Evolutionary conservation across 768 basidiomycete genomes (phyloP), one percentile per base, ranked within the genome.

Genomic region (Boletus huronensis): DNA sequence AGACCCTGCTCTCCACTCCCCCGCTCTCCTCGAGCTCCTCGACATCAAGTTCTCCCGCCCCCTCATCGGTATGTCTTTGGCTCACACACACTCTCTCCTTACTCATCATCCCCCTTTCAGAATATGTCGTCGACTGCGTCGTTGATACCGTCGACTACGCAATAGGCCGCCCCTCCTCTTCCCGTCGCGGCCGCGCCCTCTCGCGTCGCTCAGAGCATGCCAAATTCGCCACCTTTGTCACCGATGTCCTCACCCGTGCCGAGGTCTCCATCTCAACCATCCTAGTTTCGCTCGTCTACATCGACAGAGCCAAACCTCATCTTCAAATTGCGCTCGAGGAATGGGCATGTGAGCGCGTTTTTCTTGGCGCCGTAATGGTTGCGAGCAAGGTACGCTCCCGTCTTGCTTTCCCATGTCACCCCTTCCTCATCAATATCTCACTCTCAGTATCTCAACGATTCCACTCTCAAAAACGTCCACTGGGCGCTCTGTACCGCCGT

Each of bases 281-380:
- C 63, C 79, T 91, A 53, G 82, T 81, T 32, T 70, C 88, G 7
- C 82, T 90, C 50, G 86, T 85, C 67, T 92, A 91, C 71, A 85
- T 91, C 66, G 75, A 84, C 72, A 74, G 90, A 52, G 86, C 89
- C 3, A 84, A 84, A 62, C 87, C 87, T 3, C 87, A 90, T 69
- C 78, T 92, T 40, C 85, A 88, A 65, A 90, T 90, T 59, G 87
- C 87, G 9, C 75, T 88, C 55, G 87, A 90, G 66, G 84, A 89
- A 64, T 90, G 88, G 88, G 93, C 92, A 14, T 78, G 89, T 46
- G 91, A 94, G 72, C 84, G 93, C 39, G 92, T 95, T 29, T 94
- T 95, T 73, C 81, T 95, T 40, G 93, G 93, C 48, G 85, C 91
- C n/a, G 72, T 94, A 59, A 93, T 95, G 71, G 77, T 82, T 44